These are phyloP conservation scores for Magnolia kwangsiensis DNA, from an alignment of 164 flowering plant genomes.

Conservation along the genomic window DNA sequence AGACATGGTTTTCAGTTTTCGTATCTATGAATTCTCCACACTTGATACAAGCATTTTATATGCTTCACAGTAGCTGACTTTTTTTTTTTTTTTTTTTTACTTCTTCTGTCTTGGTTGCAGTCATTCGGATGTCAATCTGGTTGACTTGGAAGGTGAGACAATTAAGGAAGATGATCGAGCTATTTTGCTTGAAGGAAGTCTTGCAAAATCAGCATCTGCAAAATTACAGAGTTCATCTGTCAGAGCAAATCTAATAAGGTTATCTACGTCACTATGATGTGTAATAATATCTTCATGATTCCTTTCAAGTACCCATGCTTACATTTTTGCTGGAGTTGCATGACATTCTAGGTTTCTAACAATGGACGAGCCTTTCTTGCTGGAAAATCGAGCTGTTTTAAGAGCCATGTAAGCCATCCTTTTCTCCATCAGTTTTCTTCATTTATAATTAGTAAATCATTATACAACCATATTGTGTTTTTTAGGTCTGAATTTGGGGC, in stretches of 20 bases:
- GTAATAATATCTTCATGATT: not conserved
- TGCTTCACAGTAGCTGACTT: not conserved
- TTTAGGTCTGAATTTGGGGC: conserved; percentile 89
- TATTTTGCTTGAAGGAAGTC: conserved; percentile 88
- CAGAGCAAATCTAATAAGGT: conserved; percentile 74
- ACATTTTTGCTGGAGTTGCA: not conserved
- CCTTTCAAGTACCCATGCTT: not conserved
- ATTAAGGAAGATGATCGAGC: conserved; percentile 81
- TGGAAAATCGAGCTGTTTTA: conserved; percentile 71
- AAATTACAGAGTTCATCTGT: conserved; percentile 54
- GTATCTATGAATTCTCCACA: not conserved
- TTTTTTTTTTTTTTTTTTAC: conserved; percentile 4
- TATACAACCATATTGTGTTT: conserved; percentile 7
- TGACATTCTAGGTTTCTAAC: conserved; percentile 59
- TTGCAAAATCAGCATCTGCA: conserved; percentile 73
- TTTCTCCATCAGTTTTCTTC: not conserved
- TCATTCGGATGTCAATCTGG: conserved; percentile 85
- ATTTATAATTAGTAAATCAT: not conserved
- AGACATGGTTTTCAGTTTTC: not conserved
- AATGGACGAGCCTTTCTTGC: conserved; percentile 84
- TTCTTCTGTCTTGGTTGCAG: conserved; percentile 38
- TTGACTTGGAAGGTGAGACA: conserved; percentile 63
- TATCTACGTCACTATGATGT: not conserved
- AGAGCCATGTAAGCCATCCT: conserved; percentile 69
- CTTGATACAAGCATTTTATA: not conserved